Base-by-base conservation (phyloP, 495 filamentous ascomycete species). In the Aspergillus ellipticus region DNA sequence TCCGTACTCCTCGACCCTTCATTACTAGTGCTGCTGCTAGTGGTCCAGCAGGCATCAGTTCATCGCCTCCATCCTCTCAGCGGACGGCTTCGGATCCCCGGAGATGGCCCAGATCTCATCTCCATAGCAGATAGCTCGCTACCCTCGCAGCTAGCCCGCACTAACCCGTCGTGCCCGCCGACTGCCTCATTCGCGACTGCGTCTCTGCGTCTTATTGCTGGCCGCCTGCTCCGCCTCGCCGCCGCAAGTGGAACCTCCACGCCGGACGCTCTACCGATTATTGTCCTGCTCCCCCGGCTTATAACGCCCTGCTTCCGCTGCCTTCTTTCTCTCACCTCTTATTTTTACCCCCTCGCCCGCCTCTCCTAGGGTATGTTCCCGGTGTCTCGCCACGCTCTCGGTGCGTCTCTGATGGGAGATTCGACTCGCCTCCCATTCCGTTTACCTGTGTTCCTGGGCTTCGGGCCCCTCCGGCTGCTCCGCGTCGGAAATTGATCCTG, bases 361-460 rank as follows among this genome's bases (percentile, higher is more conserved):
- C 50, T 46, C 35, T 42, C 50, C 20, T 28, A 11, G 48, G 55
- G 54, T 52, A 67, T 66, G 66, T 63, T 63, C 59, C 53, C 59
- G 60, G 63, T 64, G 60, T 48, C 56, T 43, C 57, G 50, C 51
- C 19, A 49, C 61, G 37, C 48, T 42, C 46, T 56, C 47, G 55
- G 50, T 50, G 53, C 41, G 31, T 52, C 42, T 57, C 53, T 50
- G 42, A 68, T 68, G 63, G 64, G 53, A 69, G 58, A 57, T 52
- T 65, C 60, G 57, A 63, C 58, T 66, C 66, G 66, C 60, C 60
- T 67, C 62, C 67, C 69, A 51, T 65, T 71, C 61, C 62, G 63
- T 65, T 54, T 56, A 53, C 42, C 49, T 53, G 58, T 46, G 63
- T 37, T 52, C 51, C 56, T 51, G 56, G 58, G 51, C 45, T 59